Evolutionary conservation across 441 rosid genomes (phyloP), one percentile per base, ranked within the genome.

Genomic region (Erysimum pusillum): DNA sequence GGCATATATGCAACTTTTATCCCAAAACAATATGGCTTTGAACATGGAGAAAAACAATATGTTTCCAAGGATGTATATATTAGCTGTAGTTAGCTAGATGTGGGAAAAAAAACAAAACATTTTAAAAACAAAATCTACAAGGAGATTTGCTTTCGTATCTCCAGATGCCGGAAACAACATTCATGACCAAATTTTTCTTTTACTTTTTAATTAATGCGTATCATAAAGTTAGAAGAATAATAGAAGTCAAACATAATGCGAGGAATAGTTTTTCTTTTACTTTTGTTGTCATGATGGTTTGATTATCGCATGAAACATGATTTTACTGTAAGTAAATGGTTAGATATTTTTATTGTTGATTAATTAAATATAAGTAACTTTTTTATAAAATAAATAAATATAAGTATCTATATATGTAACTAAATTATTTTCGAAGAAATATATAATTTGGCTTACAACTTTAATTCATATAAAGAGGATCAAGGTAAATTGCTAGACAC

Each of bases 131-230:
- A 57, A n/a, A n/a, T n/a, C 41, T 56, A 14, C 49, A 71, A 71
- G 49, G 5, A 63, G 45, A 49, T 62, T 49, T 72, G 54, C 41
- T 63, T 39, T 72, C 34, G 52, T 39, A 61, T 49, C 45, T 61
- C 10, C 34, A 28, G 32, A 52, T 73, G 34, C 13, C 35, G n/a
- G 3, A 73, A 48, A 22, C 28, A 13, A 60, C 8, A 60, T 48
- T 9, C 17, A 7, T 48, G 59, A 32, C 35, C 15, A 51, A 51
- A 3, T 9, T 3, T 46, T 7, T 15, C 9, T 46, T 15, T 46
- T 46, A 56, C 11, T 58, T 34, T 58, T 31, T 0, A n/a, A 15
- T 11, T 41, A 41, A 13, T 46, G 20, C 34, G 44, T 56, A 15
- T 7, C 58, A 36, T 4, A n/a, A 36, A 58, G n/a, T 58, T 35